Base-by-base conservation (phyloP, 257 asterid species). In the Solanum tacnaense region DNA sequence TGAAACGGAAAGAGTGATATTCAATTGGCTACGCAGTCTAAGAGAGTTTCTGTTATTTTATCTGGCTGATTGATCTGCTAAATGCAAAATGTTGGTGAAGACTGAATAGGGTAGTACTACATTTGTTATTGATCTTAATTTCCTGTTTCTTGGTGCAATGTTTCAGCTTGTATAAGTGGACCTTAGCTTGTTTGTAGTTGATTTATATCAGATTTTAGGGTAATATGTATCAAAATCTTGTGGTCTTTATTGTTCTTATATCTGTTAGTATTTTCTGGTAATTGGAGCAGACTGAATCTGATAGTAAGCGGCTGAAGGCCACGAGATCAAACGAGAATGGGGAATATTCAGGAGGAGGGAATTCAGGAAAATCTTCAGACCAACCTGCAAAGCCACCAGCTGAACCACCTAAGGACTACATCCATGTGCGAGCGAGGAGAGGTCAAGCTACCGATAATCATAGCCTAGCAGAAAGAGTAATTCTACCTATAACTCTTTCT, bases 371-470 rank as follows among this genome's bases (percentile, higher is more conserved):
- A 86, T 87, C 87, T 4, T 84, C 81, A 25, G 92, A 92, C 23
- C 88, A 75, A 88, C 36, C 89, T 56, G 89, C 71, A 31, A 92
- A 90, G 86, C 85, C 89, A 41, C 83, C 88, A 41, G 56, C 75
- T 44, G 94, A 91, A 71, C 90, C 89, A n/a, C 89, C 92, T 27
- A 92, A 92, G 87, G 94, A 91, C 86, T 92, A 92, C 84, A 92
- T 92, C 65, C 94, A 92, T 87, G 94, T 91, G 52, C 89, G 94
- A 74, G 94, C 92, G 3, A 89, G 93, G 90, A 89, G 94, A 86
- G 94, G 94, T 85, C 93, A 92, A 88, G 94, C 94, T 72, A 92
- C 93, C 38, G 94, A 92, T 70, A 92, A 91, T 87, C 94, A 92
- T 82, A 92, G 93, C 88, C 91, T 92, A 65, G 94, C 93, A 2